A percentile compares a stretch with the other conserved stretches of the same genome.
phyloP scores from a whole-genome alignment of 192 early-diverging fungal species.

The Chytriomyces confervae region DNA sequence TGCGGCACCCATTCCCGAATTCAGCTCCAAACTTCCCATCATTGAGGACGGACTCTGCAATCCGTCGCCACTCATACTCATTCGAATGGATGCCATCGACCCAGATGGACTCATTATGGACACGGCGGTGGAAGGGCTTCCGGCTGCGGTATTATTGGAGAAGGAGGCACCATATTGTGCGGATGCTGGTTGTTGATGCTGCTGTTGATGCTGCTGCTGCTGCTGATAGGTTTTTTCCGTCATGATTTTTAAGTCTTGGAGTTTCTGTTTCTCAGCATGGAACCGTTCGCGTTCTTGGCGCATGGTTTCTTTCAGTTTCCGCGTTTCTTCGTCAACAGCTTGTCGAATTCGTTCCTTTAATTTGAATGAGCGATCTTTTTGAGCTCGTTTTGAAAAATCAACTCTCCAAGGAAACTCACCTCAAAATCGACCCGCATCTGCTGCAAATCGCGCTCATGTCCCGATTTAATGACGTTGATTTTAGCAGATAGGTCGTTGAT shows the following conservation, averaged over 20 bases:
- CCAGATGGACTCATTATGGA: neutral
- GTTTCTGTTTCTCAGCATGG: slow-evolving; percentile 33
- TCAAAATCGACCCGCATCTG: slow-evolving; percentile 23
- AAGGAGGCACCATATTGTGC: neutral
- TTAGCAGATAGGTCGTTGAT: slow-evolving; percentile 55
- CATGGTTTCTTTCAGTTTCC: neutral
- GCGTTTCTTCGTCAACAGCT: slow-evolving; percentile 37
- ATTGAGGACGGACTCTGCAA: neutral
- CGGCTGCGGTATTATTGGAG: neutral
- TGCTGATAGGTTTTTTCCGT: slow-evolving; percentile 21
- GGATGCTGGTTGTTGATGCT: neutral
- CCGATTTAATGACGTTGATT: slow-evolving; percentile 41
- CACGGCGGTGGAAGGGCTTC: neutral
- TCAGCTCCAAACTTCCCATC: neutral
- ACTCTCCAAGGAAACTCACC: neutral
- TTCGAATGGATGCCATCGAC: neutral
- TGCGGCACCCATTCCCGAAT: neutral
- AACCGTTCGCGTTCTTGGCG: slow-evolving; percentile 39
- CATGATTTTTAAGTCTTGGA: slow-evolving; percentile 38
- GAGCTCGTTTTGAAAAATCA: neutral
- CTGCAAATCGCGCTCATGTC: slow-evolving; percentile 43
- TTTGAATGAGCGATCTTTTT: neutral
- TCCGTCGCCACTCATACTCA: slow-evolving; percentile 3
- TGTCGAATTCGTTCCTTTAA: neutral
- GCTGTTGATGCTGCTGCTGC: neutral